Evolutionary conservation across 2,329 filamentous ascomycete genomes (phyloP).

Genomic region (Alternaria atra): DNA sequence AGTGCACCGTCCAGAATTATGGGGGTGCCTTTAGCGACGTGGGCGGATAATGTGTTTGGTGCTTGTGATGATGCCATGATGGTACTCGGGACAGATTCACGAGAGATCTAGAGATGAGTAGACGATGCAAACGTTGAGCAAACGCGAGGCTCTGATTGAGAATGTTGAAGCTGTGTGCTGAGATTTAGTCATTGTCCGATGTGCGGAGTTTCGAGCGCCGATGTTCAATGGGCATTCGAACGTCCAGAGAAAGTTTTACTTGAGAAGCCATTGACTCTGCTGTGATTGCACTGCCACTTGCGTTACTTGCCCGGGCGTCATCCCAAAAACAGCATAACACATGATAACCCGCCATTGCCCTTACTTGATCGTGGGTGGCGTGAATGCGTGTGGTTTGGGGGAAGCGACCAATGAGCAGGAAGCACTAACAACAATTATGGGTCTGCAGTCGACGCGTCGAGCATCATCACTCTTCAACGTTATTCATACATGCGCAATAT

Average conservation of each 20-base stretch:
- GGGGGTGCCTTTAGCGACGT: conserved; percentile 33
- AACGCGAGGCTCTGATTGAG: not conserved
- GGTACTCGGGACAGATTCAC: not conserved
- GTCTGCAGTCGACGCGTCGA: not conserved
- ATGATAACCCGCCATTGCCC: not conserved
- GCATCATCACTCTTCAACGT: not conserved
- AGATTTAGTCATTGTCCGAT: conserved; percentile 9
- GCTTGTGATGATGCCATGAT: conserved; percentile 1
- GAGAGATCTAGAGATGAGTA: not conserved
- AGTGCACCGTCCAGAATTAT: conserved; percentile 58
- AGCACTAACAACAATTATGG: not conserved
- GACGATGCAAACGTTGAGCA: not conserved
- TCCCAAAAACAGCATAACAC: not conserved
- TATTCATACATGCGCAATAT: not conserved
- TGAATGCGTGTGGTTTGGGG: not conserved
- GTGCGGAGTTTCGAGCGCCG: conserved; percentile 17
- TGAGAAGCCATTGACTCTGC: not conserved
- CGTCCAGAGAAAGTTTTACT: not conserved
- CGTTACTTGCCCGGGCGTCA: not conserved
- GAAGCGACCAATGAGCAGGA: not conserved
- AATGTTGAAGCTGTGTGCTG: not conserved
- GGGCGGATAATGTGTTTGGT: conserved; percentile 5
- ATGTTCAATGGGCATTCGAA: not conserved
- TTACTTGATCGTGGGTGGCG: not conserved
- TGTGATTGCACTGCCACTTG: not conserved